Base-by-base conservation (phyloP, 768 basidiomycete genomes). In the Lactifluus rugatus region DNA sequence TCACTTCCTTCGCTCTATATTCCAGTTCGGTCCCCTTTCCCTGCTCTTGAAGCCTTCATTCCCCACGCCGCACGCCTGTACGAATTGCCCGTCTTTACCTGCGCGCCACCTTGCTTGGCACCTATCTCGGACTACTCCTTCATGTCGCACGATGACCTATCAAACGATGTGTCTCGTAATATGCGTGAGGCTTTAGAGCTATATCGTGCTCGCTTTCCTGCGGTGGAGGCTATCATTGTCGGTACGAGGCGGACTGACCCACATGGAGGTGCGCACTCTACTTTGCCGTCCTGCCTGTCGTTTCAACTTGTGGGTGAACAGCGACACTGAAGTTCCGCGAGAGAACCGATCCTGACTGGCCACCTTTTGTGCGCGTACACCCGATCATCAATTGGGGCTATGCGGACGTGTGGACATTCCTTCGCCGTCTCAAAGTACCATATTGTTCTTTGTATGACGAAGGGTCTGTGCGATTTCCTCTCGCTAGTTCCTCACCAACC, bases 371-470 rank as follows among this genome's bases (percentile, higher is more conserved):
- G 68, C 83, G 96, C 19, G 81, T 98, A 19, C 94, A 98, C 68
- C 96, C 96, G 0, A 87, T 99, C 65, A 89, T 99, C 57, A 85
- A 97, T 68, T 99, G 96, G 96, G 77, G 83, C 1, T 99, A 99
- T 71, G 69, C 72, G 10, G 83, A 94, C 62, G 82, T 99, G 5
- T 99, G 96, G 96, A 73, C 74, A 2, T 99, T 94, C 73, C 74
- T 99, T 45, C 77, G 82, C 17, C 72, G 74, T 51, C 71, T 93
- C 19, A 69, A 82, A 3, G 82, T 99, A 5, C 89, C 88, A 2
- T 99, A 94, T 69, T 99, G 96, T 69, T 68, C 70, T 37, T 69
- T 99, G 44, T 99, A 99, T 66, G 92, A 98, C 65, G 76, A 88
- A 72, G 96, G 95, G 89, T 94, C 57, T 11, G 52, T 51, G 11